Percentiles rank a stretch among this genome's conserved stretches.
phyloP scores from a whole-genome alignment of 2,329 filamentous ascomycete species.

The Leptodontidium sp. region DNA sequence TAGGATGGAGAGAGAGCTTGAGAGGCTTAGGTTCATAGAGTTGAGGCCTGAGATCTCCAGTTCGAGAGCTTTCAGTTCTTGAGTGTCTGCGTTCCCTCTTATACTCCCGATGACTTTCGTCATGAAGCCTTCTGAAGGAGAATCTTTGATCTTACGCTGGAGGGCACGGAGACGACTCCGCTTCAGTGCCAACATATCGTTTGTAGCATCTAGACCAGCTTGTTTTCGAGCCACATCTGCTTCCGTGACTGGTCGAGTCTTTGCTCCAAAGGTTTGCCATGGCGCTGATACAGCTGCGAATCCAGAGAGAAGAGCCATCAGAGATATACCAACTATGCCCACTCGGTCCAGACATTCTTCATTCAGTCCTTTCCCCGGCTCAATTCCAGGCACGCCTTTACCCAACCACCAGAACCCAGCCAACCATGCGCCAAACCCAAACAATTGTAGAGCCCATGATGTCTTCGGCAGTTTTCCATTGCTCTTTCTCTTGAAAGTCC shows the following conservation, averaged over 20 bases:
- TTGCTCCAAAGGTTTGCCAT: slow-evolving; percentile 82
- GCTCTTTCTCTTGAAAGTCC: slow-evolving; percentile 66
- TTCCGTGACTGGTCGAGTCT: slow-evolving; percentile 72
- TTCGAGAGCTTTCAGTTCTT: slow-evolving; percentile 68
- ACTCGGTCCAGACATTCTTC: slow-evolving; percentile 71
- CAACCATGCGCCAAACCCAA: slow-evolving; percentile 74
- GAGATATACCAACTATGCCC: slow-evolving; percentile 82
- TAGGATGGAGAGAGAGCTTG: slow-evolving; percentile 69
- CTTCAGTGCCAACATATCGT: slow-evolving; percentile 81
- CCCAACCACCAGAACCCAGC: slow-evolving; percentile 80
- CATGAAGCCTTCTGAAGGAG: slow-evolving; percentile 64
- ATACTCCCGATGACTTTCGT: slow-evolving; percentile 78
- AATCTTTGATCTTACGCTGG: slow-evolving; percentile 67
- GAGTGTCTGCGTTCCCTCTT: slow-evolving; percentile 66
- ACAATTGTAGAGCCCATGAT: slow-evolving; percentile 69
- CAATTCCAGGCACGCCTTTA: slow-evolving; percentile 62
- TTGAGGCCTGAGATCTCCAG: slow-evolving; percentile 83
- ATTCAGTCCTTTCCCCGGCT: slow-evolving; percentile 48
- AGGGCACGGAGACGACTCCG: slow-evolving; percentile 75
- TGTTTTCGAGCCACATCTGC: slow-evolving; percentile 80
- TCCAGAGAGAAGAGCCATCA: slow-evolving; percentile 89
- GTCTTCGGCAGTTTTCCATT: slow-evolving; percentile 64
- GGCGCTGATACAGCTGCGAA: slow-evolving; percentile 89
- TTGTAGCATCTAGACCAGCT: slow-evolving; percentile 78
- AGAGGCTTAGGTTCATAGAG: slow-evolving; percentile 78